Conservation (phyloP, 768 basidiomycete species). For the Boletus sp. region DNA sequence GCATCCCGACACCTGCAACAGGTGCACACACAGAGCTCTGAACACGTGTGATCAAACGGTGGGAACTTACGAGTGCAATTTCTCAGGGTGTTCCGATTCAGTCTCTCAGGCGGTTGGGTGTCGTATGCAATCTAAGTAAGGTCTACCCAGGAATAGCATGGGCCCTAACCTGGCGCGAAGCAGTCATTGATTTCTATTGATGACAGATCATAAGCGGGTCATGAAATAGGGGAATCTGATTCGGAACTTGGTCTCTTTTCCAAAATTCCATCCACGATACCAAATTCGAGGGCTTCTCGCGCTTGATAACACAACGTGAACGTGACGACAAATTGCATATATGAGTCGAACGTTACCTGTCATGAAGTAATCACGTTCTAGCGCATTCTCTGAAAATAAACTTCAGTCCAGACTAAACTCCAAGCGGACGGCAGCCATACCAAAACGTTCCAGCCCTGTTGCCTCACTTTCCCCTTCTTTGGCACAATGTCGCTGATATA, state of each 20-base stretch:
- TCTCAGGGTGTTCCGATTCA: constrained; percentile 11
- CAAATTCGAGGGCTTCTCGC: constrained; percentile 86
- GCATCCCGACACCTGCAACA: constrained; percentile 14
- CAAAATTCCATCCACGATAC: constrained; percentile 90
- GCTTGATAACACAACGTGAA: constrained; percentile 44
- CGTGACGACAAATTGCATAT: constrained; percentile 17
- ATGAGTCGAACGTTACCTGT: constrained; percentile 51
- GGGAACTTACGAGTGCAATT: constrained; percentile 12
- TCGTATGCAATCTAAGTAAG: constrained; percentile 3
- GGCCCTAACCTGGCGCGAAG: constrained; percentile 7
- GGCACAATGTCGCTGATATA: constrained; percentile 87
- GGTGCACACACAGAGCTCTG: constrained; percentile 11
- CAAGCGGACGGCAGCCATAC: constrained; percentile 43
- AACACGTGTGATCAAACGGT: constrained; percentile 27
- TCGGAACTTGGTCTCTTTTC: constrained; percentile 69
- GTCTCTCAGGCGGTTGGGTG: constrained; percentile 13
- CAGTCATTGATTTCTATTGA: constrained; percentile 11
- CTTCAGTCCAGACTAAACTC: constrained; percentile 21
- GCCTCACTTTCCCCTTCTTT: constrained; percentile 61
- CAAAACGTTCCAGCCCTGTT: constrained; percentile 72
- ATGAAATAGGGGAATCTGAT: constrained; percentile 23
- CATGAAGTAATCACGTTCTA: constrained; percentile 97
- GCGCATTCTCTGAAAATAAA: constrained; percentile 63
- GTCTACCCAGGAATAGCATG: background rate
- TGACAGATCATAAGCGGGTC: constrained; percentile 8